Percentiles rank a stretch among this genome's conserved stretches.
Conservation (phyloP, 257 asterid genomes). For the Scutellaria barbata region DNA sequence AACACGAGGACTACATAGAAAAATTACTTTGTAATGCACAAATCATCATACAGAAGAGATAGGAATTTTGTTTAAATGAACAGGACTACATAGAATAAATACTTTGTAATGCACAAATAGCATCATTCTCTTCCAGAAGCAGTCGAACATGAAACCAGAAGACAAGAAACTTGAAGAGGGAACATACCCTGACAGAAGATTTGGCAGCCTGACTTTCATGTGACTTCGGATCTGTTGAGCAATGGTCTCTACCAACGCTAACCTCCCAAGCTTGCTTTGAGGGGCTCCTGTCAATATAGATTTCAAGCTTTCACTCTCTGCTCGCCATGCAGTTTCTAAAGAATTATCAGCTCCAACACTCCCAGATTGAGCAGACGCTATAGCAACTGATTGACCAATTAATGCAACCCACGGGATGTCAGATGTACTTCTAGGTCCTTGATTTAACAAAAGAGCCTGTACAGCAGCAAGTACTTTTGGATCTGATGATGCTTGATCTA, state of each 20-base stretch:
- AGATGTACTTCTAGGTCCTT: constrained; percentile 94
- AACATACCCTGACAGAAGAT: constrained; percentile 83
- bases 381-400: constrained; percentile 95
- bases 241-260: constrained; percentile 93
- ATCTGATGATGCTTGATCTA: constrained; percentile 91
- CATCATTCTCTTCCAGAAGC: constrained; percentile 20
- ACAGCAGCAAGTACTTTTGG: constrained; percentile 93
- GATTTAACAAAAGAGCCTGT: constrained; percentile 85
- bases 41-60: constrained; percentile 1
- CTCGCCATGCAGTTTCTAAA: constrained; percentile 94
- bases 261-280: constrained; percentile 91
- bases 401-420: constrained; percentile 99
- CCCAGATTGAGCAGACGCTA: constrained; percentile 92
- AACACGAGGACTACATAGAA: constrained; percentile 1
- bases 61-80: not conserved
- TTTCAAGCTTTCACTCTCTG: constrained; percentile 89
- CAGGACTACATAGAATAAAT: not conserved
- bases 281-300: constrained; percentile 89
- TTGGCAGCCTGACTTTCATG: constrained; percentile 91
- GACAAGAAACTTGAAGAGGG: constrained; percentile 32
- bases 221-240: constrained; percentile 91
- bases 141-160: constrained; percentile 17
- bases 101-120: constrained; percentile 1
- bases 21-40: too few relatives aligned
- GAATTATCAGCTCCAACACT: constrained; percentile 80